Evolutionary conservation across 2,329 filamentous ascomycete genomes (phyloP).

Genomic region (Botrytis porri): DNA sequence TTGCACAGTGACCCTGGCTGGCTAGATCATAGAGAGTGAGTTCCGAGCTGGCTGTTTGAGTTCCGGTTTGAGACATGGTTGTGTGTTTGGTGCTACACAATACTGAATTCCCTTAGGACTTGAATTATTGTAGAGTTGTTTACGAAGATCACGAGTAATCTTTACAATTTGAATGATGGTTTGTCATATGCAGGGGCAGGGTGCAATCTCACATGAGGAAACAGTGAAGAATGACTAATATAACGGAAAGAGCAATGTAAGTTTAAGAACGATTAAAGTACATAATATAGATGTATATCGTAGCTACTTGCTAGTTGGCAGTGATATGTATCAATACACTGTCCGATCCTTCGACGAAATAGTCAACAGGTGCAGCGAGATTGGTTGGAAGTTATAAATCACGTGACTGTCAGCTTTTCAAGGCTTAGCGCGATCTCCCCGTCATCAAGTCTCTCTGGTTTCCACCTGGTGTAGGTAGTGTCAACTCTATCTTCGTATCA

Average conservation of each 20-base stretch:
- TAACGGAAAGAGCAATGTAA: neutral
- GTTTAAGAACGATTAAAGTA: too few species aligned
- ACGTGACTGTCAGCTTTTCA: neutral
- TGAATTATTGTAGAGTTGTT: neutral
- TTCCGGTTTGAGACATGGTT: neutral
- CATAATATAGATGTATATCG: neutral
- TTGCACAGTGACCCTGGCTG: constrained; percentile 46
- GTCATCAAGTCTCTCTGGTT: neutral
- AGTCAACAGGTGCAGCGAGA: neutral
- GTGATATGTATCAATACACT: neutral
- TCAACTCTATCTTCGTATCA: neutral
- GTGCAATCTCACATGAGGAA: neutral
- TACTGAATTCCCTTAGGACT: neutral
- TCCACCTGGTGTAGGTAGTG: neutral
- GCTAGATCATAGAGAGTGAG: constrained; percentile 63
- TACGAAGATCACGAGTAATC: neutral
- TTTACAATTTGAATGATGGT: neutral
- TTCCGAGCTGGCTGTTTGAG: constrained; percentile 12
- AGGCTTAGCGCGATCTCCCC: neutral
- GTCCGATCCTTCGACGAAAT: neutral
- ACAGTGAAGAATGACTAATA: neutral
- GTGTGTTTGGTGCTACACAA: too few species aligned
- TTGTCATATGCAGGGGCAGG: neutral
- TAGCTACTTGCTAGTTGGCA: too few species aligned
- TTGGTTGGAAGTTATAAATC: neutral